Percentiles rank a stretch among this genome's conserved stretches.
Evolutionary conservation across 1,284 basidiomycete species (phyloP).

Genomic region (Ustilago xerochloae): DNA sequence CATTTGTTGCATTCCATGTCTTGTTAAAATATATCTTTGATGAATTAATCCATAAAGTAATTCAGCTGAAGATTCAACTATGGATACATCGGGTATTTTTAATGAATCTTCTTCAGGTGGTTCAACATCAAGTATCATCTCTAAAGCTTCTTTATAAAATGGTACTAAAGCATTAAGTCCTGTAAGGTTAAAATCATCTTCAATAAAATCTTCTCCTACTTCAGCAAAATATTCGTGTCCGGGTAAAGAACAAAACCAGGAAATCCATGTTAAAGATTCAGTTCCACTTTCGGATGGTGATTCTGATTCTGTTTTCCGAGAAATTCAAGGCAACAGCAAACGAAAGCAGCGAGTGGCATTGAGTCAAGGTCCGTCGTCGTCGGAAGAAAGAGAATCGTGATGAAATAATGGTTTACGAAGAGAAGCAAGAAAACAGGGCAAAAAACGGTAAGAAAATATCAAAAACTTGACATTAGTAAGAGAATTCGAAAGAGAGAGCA

Average conservation of each 20-base stretch:
- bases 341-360: neutral
- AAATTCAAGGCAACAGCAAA: neutral
- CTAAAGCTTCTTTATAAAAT: conserved; percentile 99
- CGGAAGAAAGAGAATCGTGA: neutral
- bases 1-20: conserved; percentile 93
- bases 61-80: conserved; percentile 97
- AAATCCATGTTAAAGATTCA: conserved; percentile 84
- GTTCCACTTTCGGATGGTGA: conserved; percentile 64
- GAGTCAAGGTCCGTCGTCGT: neutral
- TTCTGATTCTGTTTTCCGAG: conserved; percentile 45
- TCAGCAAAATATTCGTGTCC: conserved; percentile 94
- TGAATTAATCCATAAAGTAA: conserved; percentile 97
- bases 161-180: conserved; percentile 92
- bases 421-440: neutral
- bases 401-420: neutral
- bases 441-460: too few species aligned
- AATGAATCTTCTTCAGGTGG: conserved; percentile 89
- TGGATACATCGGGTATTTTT: conserved; percentile 84
- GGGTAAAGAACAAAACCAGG: conserved; percentile 97
- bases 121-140: conserved; percentile 99
- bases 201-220: conserved; percentile 97
- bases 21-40: conserved; percentile 94
- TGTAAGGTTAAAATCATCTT: conserved; percentile 99
- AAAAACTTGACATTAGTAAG: too few species aligned
- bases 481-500: neutral